Percentiles rank a stretch among this genome's conserved stretches.
Conservation (phyloP, 345 rosid species). For the Lumnitzera racemosa region DNA sequence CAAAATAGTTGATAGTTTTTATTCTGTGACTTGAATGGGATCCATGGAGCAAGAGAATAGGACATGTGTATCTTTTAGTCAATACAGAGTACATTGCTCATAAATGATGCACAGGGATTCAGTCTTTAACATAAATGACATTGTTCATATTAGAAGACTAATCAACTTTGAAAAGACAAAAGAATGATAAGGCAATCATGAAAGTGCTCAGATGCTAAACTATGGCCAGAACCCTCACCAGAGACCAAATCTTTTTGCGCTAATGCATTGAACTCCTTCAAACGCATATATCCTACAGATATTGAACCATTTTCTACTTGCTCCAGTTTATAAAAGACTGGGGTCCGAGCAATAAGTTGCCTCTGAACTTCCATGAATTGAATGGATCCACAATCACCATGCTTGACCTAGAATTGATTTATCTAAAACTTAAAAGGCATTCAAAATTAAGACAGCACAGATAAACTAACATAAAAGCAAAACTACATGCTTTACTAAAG, state of each 20-base stretch:
- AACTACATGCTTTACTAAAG: neutral
- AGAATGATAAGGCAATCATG: conserved; percentile 3
- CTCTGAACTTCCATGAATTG: conserved; percentile 67
- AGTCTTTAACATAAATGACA: no score
- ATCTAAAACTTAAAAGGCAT: no score
- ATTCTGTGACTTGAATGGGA: no score
- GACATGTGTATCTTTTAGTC: no score
- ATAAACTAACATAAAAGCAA: neutral
- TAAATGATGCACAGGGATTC: no score
- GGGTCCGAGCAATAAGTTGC: conserved; percentile 74
- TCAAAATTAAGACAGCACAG: neutral
- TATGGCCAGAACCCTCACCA: conserved; percentile 35
- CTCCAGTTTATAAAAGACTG: conserved; percentile 79
- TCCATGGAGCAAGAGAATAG: no score
- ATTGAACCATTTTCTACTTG: conserved; percentile 50
- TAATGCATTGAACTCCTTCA: conserved; percentile 93
- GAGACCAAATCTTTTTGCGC: conserved; percentile 85
- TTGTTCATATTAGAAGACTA: no score
- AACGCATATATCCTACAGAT: conserved; percentile 72
- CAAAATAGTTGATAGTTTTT: no score
- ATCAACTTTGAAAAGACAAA: neutral
- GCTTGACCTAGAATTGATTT: conserved; percentile 58
- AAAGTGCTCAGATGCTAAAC: neutral
- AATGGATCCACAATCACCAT: conserved; percentile 77
- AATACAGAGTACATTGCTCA: no score